Percentiles rank a stretch among this genome's conserved stretches.
Evolutionary conservation across 768 basidiomycete species (phyloP).

Genomic region (Royoungia palumana): DNA sequence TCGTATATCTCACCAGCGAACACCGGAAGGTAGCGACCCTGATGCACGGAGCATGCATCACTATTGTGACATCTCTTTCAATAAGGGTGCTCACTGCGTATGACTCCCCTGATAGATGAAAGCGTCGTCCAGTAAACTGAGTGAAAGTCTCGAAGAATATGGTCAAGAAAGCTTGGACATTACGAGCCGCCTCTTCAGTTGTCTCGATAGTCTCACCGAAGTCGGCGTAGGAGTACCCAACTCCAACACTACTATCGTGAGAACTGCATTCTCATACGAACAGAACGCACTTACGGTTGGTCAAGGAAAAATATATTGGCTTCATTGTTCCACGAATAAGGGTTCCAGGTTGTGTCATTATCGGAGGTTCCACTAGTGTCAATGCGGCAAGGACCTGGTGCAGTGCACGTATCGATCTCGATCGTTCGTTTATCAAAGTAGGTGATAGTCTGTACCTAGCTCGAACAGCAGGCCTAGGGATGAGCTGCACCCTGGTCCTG

Average conservation of each 20-base stretch:
- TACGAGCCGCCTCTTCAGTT: slow-evolving; percentile 59
- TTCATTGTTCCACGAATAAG: slow-evolving; percentile 55
- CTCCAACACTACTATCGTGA: slow-evolving; percentile 36
- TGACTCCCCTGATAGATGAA: slow-evolving; percentile 57
- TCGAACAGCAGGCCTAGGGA: slow-evolving; percentile 61
- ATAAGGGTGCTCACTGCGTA: slow-evolving; percentile 37
- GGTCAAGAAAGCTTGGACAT: slow-evolving; percentile 63
- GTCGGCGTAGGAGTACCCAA: slow-evolving; percentile 43
- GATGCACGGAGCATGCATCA: too few species aligned
- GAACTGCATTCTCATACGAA: neutral
- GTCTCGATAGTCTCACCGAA: slow-evolving; percentile 32
- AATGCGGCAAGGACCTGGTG: slow-evolving; percentile 56
- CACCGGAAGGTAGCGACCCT: slow-evolving; percentile 49
- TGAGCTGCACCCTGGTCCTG: slow-evolving; percentile 58
- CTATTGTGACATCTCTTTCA: too few species aligned
- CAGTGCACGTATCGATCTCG: slow-evolving; percentile 27
- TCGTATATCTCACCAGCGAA: slow-evolving; percentile 45
- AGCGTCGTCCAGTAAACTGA: slow-evolving; percentile 58
- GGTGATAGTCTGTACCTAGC: slow-evolving; percentile 34
- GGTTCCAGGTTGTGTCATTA: slow-evolving; percentile 54
- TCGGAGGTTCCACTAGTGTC: slow-evolving; percentile 52
- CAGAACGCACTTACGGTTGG: slow-evolving; percentile 42
- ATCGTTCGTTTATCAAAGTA: slow-evolving; percentile 5
- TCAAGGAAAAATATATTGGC: slow-evolving; percentile 72
- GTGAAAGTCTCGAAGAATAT: slow-evolving; percentile 72